Evolutionary conservation across 768 basidiomycete genomes (phyloP).

Genomic region (Termitomyces sp.): DNA sequence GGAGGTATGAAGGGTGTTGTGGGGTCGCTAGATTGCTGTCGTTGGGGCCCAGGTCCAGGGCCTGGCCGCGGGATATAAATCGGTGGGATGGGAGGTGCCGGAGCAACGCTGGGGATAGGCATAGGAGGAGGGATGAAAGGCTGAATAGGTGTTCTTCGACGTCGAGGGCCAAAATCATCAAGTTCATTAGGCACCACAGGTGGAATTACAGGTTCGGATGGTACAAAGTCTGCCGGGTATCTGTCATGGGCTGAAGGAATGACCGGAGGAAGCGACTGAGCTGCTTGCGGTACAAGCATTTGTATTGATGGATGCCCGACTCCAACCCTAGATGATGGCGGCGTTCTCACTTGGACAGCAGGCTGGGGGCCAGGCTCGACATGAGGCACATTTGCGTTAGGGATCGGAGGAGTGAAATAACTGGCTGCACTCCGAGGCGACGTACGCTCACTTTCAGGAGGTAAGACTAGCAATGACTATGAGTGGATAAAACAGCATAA

Average conservation of each 20-base stretch:
- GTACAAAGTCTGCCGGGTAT: slow-evolving; percentile 14
- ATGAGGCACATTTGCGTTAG: background rate
- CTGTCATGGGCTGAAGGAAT: background rate
- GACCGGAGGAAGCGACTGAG: slow-evolving; percentile 4
- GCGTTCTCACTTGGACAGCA: background rate
- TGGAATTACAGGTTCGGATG: slow-evolving; percentile 27
- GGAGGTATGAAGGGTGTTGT: slow-evolving; percentile 10
- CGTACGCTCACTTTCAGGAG: slow-evolving; percentile 11
- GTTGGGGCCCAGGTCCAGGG: slow-evolving; percentile 14
- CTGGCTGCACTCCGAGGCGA: slow-evolving; percentile 8
- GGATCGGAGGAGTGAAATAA: background rate
- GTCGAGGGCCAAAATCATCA: background rate
- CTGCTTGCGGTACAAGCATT: slow-evolving; percentile 10
- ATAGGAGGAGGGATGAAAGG: slow-evolving; percentile 7
- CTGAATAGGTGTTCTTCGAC: too few species aligned
- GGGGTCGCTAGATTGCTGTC: slow-evolving; percentile 2
- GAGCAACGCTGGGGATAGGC: background rate
- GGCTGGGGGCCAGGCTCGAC: background rate
- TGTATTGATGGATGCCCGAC: background rate
- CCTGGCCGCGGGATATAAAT: background rate
- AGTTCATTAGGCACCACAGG: slow-evolving; percentile 13
- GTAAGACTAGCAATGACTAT: slow-evolving; percentile 1
- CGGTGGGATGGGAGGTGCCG: slow-evolving; percentile 16
- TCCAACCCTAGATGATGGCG: background rate
- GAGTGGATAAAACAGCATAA: background rate